phyloP scores from a whole-genome alignment of 2,329 filamentous ascomycete genomes.

The Chrysosporium keratinophilum region DNA sequence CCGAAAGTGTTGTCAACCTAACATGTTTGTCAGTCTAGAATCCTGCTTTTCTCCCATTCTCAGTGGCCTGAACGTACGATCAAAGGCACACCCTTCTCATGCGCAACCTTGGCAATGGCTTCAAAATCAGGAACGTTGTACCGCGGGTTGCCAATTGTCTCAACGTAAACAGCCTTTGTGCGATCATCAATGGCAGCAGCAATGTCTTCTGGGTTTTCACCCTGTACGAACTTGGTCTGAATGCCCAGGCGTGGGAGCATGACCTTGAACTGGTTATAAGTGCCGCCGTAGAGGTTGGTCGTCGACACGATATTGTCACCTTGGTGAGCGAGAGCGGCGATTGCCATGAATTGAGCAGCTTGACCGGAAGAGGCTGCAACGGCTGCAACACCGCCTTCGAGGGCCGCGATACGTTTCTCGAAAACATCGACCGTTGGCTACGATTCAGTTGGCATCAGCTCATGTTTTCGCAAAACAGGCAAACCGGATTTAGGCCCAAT shows the following conservation, averaged over 20 bases:
- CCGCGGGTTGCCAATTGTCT: conserved; percentile 85
- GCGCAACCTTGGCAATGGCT: conserved; percentile 71
- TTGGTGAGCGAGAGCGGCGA: conserved; percentile 69
- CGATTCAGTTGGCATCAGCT: not conserved
- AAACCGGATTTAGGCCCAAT: not conserved
- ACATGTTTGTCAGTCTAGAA: not conserved
- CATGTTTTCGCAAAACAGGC: no score
- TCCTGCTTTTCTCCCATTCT: not conserved
- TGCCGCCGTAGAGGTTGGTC: conserved; percentile 84
- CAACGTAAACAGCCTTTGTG: conserved; percentile 85
- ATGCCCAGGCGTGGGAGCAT: conserved; percentile 79
- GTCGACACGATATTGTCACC: conserved; percentile 93
- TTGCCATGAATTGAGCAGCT: conserved; percentile 82
- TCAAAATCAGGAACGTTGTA: conserved; percentile 91
- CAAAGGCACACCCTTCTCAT: conserved; percentile 56
- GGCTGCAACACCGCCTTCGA: conserved; percentile 83
- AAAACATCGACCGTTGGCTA: conserved; percentile 90
- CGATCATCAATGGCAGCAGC: conserved; percentile 76
- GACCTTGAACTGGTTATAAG: conserved; percentile 96
- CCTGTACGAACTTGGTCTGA: conserved; percentile 73
- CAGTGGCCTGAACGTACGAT: conserved; percentile 36
- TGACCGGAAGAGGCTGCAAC: conserved; percentile 79
- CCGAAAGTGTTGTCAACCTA: conserved; percentile 92
- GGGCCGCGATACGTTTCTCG: conserved; percentile 89
- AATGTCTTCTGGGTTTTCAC: conserved; percentile 70